Evolutionary conservation across 768 basidiomycete species (phyloP).

Genomic region (Podaxis carcinomalis): DNA sequence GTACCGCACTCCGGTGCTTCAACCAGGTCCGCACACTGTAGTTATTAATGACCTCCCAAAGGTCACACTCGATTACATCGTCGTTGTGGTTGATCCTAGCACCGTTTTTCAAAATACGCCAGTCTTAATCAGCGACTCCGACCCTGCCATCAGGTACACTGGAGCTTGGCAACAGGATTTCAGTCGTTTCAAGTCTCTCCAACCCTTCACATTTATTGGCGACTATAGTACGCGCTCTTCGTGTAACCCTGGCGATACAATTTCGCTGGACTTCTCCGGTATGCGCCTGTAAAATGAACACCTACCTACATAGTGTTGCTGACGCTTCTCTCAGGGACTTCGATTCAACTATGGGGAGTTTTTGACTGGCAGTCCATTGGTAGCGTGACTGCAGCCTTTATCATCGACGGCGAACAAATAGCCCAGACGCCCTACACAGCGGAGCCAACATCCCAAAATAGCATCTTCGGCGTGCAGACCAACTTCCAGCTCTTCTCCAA

Average conservation of each 20-base stretch:
- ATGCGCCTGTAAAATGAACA: background rate
- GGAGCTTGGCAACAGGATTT: conserved; percentile 17
- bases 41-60: conserved; percentile 18
- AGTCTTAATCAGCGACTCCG: conserved; percentile 23
- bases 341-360: conserved; percentile 20
- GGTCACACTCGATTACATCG: conserved; percentile 21
- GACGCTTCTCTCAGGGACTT: conserved; percentile 15
- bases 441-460: conserved; percentile 12
- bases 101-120: conserved; percentile 18
- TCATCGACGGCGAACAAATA: conserved; percentile 17
- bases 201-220: conserved; percentile 14
- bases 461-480: conserved; percentile 15
- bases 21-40: conserved; percentile 22
- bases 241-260: conserved; percentile 11
- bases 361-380: conserved; percentile 22
- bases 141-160: conserved; percentile 17
- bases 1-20: conserved; percentile 22
- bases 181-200: background rate
- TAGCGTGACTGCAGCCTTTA: conserved; percentile 19
- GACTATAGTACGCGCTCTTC: conserved; percentile 18
- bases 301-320: background rate
- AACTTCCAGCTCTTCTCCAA: conserved; percentile 22
- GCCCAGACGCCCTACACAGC: conserved; percentile 18
- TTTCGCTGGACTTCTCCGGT: conserved; percentile 16
- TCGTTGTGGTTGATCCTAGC: conserved; percentile 19